Percentiles rank a stretch among this genome's conserved stretches.
phyloP scores from a whole-genome alignment of 495 filamentous ascomycete species.

The Penicillium angulare region DNA sequence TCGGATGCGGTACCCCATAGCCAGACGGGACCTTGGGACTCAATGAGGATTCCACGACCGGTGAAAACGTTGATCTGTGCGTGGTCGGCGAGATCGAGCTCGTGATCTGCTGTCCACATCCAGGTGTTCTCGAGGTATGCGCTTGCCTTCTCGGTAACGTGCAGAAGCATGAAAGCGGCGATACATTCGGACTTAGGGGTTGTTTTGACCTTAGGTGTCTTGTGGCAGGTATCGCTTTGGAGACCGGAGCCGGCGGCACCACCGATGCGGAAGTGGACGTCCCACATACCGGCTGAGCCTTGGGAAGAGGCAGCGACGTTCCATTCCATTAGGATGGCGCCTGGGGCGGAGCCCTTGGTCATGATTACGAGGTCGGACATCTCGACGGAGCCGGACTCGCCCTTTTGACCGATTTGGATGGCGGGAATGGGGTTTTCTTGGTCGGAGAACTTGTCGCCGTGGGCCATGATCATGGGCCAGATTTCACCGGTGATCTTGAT shows the following conservation, averaged over 20 bases:
- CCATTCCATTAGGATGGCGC: conserved; percentile 89
- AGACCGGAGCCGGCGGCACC: conserved; percentile 79
- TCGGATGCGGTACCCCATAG: conserved; percentile 80
- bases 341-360: conserved; percentile 69
- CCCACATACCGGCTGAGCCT: conserved; percentile 81
- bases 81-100: conserved; percentile 73
- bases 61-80: conserved; percentile 90
- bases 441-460: conserved; percentile 69
- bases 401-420: conserved; percentile 73
- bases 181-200: conserved; percentile 59
- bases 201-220: conserved; percentile 59
- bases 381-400: conserved; percentile 76
- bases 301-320: conserved; percentile 68
- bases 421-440: conserved; percentile 59
- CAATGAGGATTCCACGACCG: conserved; percentile 80
- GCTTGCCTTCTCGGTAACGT: conserved; percentile 67
- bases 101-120: conserved; percentile 95
- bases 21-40: conserved; percentile 57
- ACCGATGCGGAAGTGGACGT: conserved; percentile 83
- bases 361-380: conserved; percentile 70
- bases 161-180: conserved; percentile 77
- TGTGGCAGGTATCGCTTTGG: conserved; percentile 67
- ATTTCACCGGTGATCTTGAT: conserved; percentile 81
- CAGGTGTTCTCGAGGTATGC: conserved; percentile 90
- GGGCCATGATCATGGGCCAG: conserved; percentile 85